These are phyloP conservation scores for Monosporozyma servazzii DNA, from an alignment of 805 yeast species.

Conservation along the genomic window DNA sequence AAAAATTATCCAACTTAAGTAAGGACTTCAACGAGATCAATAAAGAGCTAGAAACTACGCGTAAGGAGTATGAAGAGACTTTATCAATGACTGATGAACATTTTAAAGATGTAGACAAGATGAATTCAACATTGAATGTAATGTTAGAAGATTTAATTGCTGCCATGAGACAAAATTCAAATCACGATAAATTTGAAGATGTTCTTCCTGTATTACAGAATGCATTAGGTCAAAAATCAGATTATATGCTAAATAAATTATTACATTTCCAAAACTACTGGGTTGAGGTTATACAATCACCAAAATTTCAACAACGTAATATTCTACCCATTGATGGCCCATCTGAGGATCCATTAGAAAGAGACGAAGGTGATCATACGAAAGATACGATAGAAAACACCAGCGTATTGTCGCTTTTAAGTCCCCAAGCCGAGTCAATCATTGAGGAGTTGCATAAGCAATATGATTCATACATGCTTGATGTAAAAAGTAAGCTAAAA, in stretches of 20 bases:
- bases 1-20: not conserved
- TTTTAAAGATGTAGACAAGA: constrained; percentile 20
- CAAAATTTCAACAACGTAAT: not conserved
- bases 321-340: not conserved
- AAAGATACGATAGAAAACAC: constrained; percentile 1
- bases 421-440: constrained; percentile 21
- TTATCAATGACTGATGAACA: constrained; percentile 25
- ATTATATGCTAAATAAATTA: not conserved
- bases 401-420: constrained; percentile 11
- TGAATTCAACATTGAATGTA: constrained; percentile 17
- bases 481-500: constrained; percentile 17
- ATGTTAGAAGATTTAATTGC: constrained; percentile 8
- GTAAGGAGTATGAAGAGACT: constrained; percentile 9
- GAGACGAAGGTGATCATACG: not conserved
- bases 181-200: not conserved
- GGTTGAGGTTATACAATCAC: not conserved
- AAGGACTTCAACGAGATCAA: too few relatives aligned
- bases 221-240: not conserved
- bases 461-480: constrained; percentile 23
- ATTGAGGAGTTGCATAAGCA: constrained; percentile 24
- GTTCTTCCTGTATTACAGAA: not conserved
- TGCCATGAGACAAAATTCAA: not conserved
- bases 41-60: too few relatives aligned
- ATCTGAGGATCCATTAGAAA: not conserved
- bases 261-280: not conserved